Evolutionary conservation across 306 rosid genomes (phyloP).

Genomic region (Lagenaria siceraria): DNA sequence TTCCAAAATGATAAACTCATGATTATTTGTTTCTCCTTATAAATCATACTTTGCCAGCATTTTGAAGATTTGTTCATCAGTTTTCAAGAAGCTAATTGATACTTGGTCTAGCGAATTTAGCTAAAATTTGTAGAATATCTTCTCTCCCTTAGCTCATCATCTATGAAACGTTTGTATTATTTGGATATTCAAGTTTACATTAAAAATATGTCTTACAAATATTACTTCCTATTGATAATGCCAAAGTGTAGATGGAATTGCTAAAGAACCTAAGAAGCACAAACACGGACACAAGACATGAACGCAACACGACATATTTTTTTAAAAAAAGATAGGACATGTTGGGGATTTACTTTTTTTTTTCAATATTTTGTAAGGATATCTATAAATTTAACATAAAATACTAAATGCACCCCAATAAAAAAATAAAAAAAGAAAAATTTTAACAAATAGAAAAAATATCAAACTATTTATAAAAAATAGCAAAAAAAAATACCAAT

Average conservation of each 20-base stretch:
- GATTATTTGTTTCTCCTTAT: neutral
- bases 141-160: neutral
- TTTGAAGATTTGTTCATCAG: neutral
- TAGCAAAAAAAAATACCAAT: too few relatives aligned
- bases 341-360: too few relatives aligned
- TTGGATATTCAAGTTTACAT: neutral
- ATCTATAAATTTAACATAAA: too few relatives aligned
- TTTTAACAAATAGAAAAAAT: too few relatives aligned
- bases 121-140: neutral
- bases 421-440: too few relatives aligned
- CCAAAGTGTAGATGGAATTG: neutral
- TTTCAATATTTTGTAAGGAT: too few relatives aligned
- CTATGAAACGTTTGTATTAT: neutral
- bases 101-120: neutral
- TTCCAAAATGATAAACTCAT: constrained; percentile 65
- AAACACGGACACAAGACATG: too few relatives aligned
- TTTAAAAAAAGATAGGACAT: too few relatives aligned
- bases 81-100: neutral
- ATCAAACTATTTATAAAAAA: too few relatives aligned
- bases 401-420: too few relatives aligned
- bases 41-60: neutral
- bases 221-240: neutral
- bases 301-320: too few relatives aligned
- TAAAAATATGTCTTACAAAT: neutral
- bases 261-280: neutral